Conservation (phyloP, 768 basidiomycete genomes). For the Xerocomellus intermedius region DNA sequence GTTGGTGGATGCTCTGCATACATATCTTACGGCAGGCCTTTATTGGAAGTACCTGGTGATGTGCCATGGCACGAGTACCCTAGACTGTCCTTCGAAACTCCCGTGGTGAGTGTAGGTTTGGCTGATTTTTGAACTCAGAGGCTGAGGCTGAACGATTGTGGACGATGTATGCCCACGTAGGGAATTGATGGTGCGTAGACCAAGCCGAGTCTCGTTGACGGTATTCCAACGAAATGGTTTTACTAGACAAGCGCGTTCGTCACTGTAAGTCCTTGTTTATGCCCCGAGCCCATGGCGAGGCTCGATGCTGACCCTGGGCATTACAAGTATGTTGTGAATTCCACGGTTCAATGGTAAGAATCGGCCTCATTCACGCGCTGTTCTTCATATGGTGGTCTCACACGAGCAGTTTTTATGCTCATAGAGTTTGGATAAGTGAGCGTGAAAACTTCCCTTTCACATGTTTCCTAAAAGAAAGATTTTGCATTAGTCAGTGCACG, state of each 20-base stretch:
- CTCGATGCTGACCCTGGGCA: not conserved
- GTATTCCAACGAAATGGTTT: not conserved
- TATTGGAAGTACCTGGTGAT: not conserved
- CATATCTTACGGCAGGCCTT: not conserved
- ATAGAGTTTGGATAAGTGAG: constrained; percentile 17
- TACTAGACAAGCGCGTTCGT: not conserved
- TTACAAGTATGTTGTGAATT: not conserved
- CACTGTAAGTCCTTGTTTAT: too few relatives aligned
- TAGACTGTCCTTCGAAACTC: not conserved
- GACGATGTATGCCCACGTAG: not conserved
- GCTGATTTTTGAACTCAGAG: not conserved
- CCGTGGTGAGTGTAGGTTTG: constrained; percentile 2
- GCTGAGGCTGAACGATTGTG: not conserved
- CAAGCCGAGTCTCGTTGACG: not conserved
- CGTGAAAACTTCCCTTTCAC: not conserved
- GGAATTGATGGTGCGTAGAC: not conserved
- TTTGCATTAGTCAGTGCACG: constrained; percentile 1
- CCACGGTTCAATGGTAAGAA: constrained; percentile 13
- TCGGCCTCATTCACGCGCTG: too few relatives aligned
- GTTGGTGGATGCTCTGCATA: not conserved
- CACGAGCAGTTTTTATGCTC: constrained; percentile 10
- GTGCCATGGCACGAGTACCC: not conserved
- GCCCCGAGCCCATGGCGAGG: too few relatives aligned
- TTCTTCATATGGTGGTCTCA: not conserved
- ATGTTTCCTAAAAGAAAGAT: too few relatives aligned